phyloP scores from a whole-genome alignment of 2,329 filamentous ascomycete genomes.

The Fusarium sp. region DNA sequence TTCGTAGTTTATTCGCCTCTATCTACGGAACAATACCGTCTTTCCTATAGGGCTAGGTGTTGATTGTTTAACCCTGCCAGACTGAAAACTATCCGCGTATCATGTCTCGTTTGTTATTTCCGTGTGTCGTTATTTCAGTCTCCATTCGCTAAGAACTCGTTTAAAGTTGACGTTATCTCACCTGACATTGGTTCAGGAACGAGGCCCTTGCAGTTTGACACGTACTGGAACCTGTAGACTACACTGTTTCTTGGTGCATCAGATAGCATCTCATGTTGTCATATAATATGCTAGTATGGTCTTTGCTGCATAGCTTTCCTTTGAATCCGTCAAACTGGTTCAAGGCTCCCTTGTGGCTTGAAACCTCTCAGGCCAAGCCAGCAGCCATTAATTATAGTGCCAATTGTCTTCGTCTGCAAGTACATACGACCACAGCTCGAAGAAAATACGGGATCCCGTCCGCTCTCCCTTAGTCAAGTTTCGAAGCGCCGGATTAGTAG shows the following conservation, averaged over 20 bases:
- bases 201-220: neutral
- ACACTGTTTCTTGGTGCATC: neutral
- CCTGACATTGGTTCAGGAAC: conserved; percentile 2
- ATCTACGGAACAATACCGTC: neutral
- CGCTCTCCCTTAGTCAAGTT: neutral
- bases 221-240: neutral
- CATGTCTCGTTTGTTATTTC: conserved; percentile 14
- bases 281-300: no score
- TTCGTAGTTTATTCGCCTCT: neutral
- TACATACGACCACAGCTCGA: conserved; percentile 2
- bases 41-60: neutral
- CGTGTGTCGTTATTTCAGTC: conserved; percentile 4
- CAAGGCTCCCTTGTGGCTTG: no score
- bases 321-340: no score
- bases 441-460: neutral
- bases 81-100: conserved; percentile 19
- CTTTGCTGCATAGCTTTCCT: accelerated
- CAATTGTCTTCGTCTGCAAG: no score
- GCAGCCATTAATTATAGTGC: neutral
- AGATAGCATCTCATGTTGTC: no score
- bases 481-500: no score
- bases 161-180: conserved; percentile 8
- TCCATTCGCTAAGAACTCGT: conserved; percentile 10
- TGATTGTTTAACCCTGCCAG: neutral
- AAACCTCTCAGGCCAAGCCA: neutral